These are phyloP conservation scores for Wickerhamomyces pijperi DNA, from an alignment of 805 yeast species.

Conservation along the genomic window DNA sequence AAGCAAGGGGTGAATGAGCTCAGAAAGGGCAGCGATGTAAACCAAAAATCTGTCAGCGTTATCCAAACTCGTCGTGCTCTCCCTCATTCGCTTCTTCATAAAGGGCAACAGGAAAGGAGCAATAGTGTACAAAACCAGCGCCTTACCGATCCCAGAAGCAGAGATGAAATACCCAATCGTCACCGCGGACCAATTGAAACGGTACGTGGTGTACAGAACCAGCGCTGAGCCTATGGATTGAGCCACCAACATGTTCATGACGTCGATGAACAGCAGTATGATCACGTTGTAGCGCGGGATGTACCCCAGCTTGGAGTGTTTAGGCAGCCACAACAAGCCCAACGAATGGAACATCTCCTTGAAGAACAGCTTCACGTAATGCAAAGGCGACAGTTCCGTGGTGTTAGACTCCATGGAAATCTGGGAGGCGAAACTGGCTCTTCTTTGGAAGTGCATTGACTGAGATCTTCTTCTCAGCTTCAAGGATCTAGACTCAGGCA, in stretches of 20 bases:
- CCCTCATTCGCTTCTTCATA: constrained; percentile 24
- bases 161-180: constrained; percentile 49
- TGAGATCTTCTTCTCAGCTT: constrained; percentile 44
- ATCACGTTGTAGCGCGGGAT: constrained; percentile 36
- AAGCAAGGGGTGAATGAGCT: constrained; percentile 26
- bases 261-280: constrained; percentile 35
- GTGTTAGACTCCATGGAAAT: constrained; percentile 2
- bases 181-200: constrained; percentile 41
- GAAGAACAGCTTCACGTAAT: background rate
- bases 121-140: constrained; percentile 34
- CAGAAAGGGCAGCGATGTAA: constrained; percentile 22
- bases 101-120: constrained; percentile 36
- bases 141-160: constrained; percentile 35
- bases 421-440: constrained; percentile 22
- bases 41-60: constrained; percentile 33
- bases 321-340: constrained; percentile 41
- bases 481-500: constrained; percentile 57
- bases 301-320: constrained; percentile 19
- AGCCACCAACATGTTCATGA: constrained; percentile 28
- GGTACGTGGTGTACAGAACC: constrained; percentile 41
- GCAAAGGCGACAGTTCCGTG: background rate
- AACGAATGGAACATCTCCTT: constrained; percentile 28
- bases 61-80: constrained; percentile 29
- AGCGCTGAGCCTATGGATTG: constrained; percentile 30
- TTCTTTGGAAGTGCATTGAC: constrained; percentile 20